Conservation (phyloP, 2,329 filamentous ascomycete species). For the Zalaria obscura region DNA sequence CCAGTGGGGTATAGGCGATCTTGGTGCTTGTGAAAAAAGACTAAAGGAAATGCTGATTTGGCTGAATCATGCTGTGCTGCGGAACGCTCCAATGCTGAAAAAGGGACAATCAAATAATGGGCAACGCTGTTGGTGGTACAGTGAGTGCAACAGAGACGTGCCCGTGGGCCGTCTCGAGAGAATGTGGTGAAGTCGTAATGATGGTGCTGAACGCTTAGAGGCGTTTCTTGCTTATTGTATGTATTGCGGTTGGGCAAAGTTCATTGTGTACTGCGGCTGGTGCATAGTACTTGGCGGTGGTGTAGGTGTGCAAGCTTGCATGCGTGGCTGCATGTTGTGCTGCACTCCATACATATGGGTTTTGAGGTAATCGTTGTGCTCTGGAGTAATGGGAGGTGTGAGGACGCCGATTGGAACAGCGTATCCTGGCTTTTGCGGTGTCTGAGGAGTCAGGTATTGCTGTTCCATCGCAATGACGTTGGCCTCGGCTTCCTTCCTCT, state of each 20-base stretch:
- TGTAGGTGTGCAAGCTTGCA: conserved; percentile 15
- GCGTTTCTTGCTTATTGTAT: conserved; percentile 3
- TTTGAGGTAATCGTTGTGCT: conserved; percentile 28
- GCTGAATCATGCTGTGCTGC: neutral
- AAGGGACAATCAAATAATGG: conserved; percentile 6
- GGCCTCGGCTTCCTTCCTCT: conserved; percentile 13
- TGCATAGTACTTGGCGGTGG: conserved; percentile 16
- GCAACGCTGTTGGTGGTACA: conserved; percentile 14
- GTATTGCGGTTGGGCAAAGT: conserved; percentile 3
- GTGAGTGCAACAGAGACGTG: conserved; percentile 1
- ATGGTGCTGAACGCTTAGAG: conserved; percentile 1
- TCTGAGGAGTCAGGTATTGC: conserved; percentile 52
- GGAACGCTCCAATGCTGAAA: conserved; percentile 13
- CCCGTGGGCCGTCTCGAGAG: neutral
- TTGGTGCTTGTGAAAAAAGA: too few species aligned
- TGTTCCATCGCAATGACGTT: conserved; percentile 6
- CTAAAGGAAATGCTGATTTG: too few species aligned
- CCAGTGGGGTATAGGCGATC: too few species aligned
- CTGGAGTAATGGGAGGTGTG: conserved; percentile 75
- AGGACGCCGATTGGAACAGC: conserved; percentile 60
- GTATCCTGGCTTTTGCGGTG: conserved; percentile 63
- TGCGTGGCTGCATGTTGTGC: conserved; percentile 12
- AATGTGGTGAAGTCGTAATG: neutral
- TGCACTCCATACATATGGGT: conserved; percentile 10
- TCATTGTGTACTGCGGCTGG: conserved; percentile 5